Conservation (phyloP, 176 grass and related monocot genomes). For the Ensete glaucum region DNA sequence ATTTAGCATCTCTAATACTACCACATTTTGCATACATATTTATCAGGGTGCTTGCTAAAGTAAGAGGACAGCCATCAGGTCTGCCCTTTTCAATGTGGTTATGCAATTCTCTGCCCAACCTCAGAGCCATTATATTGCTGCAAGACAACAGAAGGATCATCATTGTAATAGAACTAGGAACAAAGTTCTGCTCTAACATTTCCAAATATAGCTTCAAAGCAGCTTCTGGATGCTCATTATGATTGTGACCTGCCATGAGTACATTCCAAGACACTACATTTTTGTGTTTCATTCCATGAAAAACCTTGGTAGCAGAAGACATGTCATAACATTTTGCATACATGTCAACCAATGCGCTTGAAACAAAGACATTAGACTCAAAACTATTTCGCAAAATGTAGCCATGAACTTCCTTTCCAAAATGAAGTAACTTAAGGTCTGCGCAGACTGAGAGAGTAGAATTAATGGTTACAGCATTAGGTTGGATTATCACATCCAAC, state of each 20-base stretch:
- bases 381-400: slow-evolving; percentile 45
- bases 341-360: slow-evolving; percentile 52
- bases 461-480: slow-evolving; percentile 45
- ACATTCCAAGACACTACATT: slow-evolving; percentile 60
- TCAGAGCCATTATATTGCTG: slow-evolving; percentile 38
- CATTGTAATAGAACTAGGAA: slow-evolving; percentile 40
- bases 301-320: slow-evolving; percentile 37
- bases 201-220: slow-evolving; percentile 39
- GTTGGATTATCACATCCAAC: slow-evolving; percentile 23
- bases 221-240: slow-evolving; percentile 45
- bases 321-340: slow-evolving; percentile 51
- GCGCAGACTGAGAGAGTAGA: slow-evolving; percentile 40
- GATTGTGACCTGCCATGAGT: slow-evolving; percentile 44
- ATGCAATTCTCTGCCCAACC: slow-evolving; percentile 44
- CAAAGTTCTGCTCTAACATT: slow-evolving; percentile 30
- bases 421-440: slow-evolving; percentile 40
- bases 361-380: slow-evolving; percentile 51
- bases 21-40: slow-evolving; percentile 70
- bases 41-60: slow-evolving; percentile 40
- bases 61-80: slow-evolving; percentile 31
- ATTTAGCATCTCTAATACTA: slow-evolving; percentile 44
- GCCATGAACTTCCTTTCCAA: slow-evolving; percentile 57
- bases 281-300: slow-evolving; percentile 43
- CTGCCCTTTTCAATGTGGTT: slow-evolving; percentile 44
- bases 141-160: slow-evolving; percentile 50